Evolutionary conservation across 345 rosid genomes (phyloP), one percentile per base, ranked within the genome.

Genomic region (Eucalyptus cloeziana): DNA sequence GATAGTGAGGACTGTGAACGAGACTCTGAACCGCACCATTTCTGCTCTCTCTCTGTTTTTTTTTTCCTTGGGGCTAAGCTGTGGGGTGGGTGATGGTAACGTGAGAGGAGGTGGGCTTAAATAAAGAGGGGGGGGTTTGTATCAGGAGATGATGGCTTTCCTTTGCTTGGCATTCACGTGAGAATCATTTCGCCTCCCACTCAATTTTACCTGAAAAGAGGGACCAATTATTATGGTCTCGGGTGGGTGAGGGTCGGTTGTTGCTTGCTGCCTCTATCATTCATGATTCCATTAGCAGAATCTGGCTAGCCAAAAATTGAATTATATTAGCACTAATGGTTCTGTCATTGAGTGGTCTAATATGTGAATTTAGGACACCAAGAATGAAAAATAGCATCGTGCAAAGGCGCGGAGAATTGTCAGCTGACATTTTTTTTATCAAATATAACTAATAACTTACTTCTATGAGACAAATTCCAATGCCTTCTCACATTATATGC

Each of bases 151-250:
- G 90, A 64, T 37, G 64, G 43, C 91, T 92, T 92, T 91, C 90
- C 91, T 90, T 92, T 90, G 89, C 87, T 86, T 86, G 47, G 87
- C 89, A 90, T 91, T 91, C 88, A 91, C 92, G 71, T 47, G 85
- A 83, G 87, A 45, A 60, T 89, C 87, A 83, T 89, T 45, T 54
- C 52, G 27, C 83, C 56, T 40, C 80, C 80, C 79, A 19, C 43
- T 62, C 33, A 16, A 62, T 30, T 27, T 62, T 27, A 52, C 69
- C 69, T 12, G 14, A 62, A 62, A 76, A 76, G 85, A 40, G 47
- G 85, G 27, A 22, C 43, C 47, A 76, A 22, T 76, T 40, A 76
- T 76, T 21, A 21, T 21, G 85, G 85, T 1, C 43, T 5, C 11
- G 13, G 85, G 47, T 11, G 27, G 85, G 85, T 76, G 85, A 76